phyloP scores from a whole-genome alignment of 495 filamentous ascomycete species.

The Oleoguttula mirabilis region DNA sequence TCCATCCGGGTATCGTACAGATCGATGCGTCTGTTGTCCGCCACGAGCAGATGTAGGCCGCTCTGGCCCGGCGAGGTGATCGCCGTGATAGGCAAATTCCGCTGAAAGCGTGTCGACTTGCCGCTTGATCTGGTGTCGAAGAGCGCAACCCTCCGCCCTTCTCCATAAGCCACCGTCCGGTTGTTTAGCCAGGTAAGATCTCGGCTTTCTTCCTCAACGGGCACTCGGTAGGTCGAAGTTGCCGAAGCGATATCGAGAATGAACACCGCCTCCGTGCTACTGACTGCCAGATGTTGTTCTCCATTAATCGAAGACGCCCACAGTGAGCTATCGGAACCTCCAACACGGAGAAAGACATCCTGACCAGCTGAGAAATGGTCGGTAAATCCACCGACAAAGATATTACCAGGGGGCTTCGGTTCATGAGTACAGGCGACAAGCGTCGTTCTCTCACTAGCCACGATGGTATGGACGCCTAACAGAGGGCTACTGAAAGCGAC shows the following conservation, averaged over 20 bases:
- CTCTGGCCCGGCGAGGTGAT: not conserved
- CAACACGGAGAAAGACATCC: not conserved
- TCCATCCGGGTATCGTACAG: constrained; percentile 10
- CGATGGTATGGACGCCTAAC: not conserved
- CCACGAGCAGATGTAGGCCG: constrained; percentile 4
- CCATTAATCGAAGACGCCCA: not conserved
- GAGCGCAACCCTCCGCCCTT: not conserved
- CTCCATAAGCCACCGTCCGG: not conserved
- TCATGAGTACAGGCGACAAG: not conserved
- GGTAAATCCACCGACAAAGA: not conserved
- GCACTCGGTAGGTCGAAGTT: not conserved
- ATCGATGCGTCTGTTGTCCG: constrained; percentile 1
- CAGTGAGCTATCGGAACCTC: not conserved
- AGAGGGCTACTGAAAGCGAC: not conserved
- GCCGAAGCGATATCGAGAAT: not conserved
- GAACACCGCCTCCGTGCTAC: not conserved
- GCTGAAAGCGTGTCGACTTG: not conserved
- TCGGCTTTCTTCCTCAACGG: not conserved
- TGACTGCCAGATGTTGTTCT: not conserved
- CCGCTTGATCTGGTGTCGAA: constrained; percentile 5
- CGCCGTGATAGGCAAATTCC: constrained; percentile 1
- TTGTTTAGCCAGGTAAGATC: not conserved
- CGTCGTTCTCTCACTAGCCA: not conserved
- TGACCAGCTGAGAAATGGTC: not conserved
- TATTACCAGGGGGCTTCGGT: not conserved